These are phyloP conservation scores for Hymenoscyphus scutula DNA, from an alignment of 2,329 filamentous ascomycete genomes.

Conservation along the genomic window DNA sequence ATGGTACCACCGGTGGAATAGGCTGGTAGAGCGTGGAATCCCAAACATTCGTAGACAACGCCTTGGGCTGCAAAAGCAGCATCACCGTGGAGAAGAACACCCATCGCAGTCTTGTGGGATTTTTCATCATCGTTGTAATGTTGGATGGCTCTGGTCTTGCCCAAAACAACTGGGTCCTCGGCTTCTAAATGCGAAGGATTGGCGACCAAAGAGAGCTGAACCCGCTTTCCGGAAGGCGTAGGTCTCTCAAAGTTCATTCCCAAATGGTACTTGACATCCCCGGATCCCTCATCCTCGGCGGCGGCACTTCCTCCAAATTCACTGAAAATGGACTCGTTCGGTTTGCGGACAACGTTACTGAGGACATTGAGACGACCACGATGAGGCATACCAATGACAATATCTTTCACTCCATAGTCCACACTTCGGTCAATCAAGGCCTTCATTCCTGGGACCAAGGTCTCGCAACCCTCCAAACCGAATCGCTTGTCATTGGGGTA, in stretches of 20 bases:
- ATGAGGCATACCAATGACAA: slow-evolving; percentile 99
- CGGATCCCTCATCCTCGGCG: slow-evolving; percentile 91
- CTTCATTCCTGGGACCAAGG: slow-evolving; percentile 98
- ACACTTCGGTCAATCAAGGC: slow-evolving; percentile 97
- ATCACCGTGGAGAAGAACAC: slow-evolving; percentile 93
- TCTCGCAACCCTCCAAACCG: slow-evolving; percentile 95
- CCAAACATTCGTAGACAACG: slow-evolving; percentile 97
- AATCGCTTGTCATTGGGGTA: slow-evolving; percentile 99
- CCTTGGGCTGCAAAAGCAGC: slow-evolving; percentile 95
- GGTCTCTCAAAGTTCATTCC: slow-evolving; percentile 99
- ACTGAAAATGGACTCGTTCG: slow-evolving; percentile 99
- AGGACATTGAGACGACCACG: slow-evolving; percentile 97
- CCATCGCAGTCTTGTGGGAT: slow-evolving; percentile 86
- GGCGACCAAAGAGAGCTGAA: slow-evolving; percentile 97
- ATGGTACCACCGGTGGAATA: slow-evolving; percentile 98
- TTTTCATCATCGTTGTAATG: slow-evolving; percentile 98
- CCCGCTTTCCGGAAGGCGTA: slow-evolving; percentile 95
- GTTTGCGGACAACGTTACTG: slow-evolving; percentile 97
- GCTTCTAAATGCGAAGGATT: slow-evolving; percentile 98
- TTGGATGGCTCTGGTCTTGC: slow-evolving; percentile 96
- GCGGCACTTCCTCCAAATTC: slow-evolving; percentile 89
- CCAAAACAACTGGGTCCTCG: slow-evolving; percentile 94
- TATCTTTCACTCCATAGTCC: slow-evolving; percentile 97
- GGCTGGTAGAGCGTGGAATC: slow-evolving; percentile 90
- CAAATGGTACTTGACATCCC: slow-evolving; percentile 98